A percentile compares a stretch with the other conserved stretches of the same genome.
Conservation (phyloP, 129 eudicot species). For the Tanacetum coccineum region DNA sequence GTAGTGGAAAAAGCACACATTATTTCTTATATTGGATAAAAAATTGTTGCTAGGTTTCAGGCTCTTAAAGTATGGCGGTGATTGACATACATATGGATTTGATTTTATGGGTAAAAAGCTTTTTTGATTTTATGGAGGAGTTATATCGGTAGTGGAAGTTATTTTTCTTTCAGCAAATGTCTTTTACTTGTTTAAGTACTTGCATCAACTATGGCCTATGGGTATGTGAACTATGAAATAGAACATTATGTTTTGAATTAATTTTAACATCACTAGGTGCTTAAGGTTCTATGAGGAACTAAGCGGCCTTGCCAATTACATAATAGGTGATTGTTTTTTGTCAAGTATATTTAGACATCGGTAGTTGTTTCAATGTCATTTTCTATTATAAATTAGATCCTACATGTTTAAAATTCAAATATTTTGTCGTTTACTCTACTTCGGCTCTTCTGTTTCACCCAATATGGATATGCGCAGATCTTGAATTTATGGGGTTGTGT, state of each 20-base stretch:
- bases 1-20: background rate
- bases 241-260: too few species aligned
- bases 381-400: too few species aligned
- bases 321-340: too few species aligned
- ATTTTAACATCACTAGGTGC: too few species aligned
- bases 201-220: background rate
- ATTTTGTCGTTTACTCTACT: slow-evolving; percentile 4
- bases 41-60: slow-evolving; percentile 7
- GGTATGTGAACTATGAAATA: background rate
- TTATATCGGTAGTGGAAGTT: background rate
- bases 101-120: slow-evolving; percentile 7
- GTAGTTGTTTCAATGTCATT: too few species aligned
- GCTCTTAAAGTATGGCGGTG: background rate
- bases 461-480: slow-evolving; percentile 1
- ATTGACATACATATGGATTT: slow-evolving; percentile 1
- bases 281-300: too few species aligned
- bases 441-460: slow-evolving; percentile 11
- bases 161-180: background rate
- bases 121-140: slow-evolving; percentile 10
- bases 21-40: slow-evolving; percentile 16
- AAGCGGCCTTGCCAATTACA: too few species aligned
- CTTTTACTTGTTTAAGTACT: background rate
- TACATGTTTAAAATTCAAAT: slow-evolving; percentile 1
- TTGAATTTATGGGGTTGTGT: slow-evolving; percentile 10
- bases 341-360: too few species aligned